These are phyloP conservation scores for Stygiomarasmius scandens DNA, from an alignment of 1,284 basidiomycete species.

Conservation along the genomic window DNA sequence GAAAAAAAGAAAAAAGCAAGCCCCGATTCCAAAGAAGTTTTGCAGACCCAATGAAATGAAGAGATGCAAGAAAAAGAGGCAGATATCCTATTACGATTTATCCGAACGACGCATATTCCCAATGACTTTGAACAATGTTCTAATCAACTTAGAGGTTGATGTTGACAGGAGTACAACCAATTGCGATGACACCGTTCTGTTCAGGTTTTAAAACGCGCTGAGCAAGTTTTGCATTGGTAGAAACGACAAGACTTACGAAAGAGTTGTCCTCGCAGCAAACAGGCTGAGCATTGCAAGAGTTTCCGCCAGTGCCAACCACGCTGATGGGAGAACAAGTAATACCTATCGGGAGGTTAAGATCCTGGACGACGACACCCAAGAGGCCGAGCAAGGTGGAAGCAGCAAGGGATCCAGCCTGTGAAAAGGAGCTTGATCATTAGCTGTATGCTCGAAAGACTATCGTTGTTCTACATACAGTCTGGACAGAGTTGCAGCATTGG, in stretches of 20 bases:
- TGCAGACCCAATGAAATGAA: neutral
- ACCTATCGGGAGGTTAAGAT: conserved; percentile 17
- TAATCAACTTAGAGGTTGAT: neutral
- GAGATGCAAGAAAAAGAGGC: neutral
- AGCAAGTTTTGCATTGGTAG: neutral
- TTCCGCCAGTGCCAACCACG: conserved; percentile 7
- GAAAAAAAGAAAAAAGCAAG: conserved; percentile 13
- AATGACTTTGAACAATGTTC: neutral
- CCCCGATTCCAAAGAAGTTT: neutral
- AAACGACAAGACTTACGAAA: conserved; percentile 7
- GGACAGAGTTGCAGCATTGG: conserved; percentile 18
- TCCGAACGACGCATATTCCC: neutral
- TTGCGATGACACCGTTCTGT: conserved; percentile 4
- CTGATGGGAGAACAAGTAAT: conserved; percentile 19
- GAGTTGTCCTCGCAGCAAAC: conserved; percentile 19
- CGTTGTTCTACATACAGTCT: neutral
- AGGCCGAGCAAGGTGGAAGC: conserved; percentile 15
- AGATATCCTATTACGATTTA: neutral
- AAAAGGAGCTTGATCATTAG: neutral
- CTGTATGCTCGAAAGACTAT: neutral
- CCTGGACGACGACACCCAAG: conserved; percentile 14
- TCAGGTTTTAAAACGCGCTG: neutral
- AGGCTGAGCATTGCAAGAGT: conserved; percentile 11
- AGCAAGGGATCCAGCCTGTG: conserved; percentile 17
- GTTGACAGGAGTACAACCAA: neutral